These are phyloP conservation scores for Zygosaccharomyces lentus DNA, from an alignment of 805 yeast genomes.

Conservation along the genomic window DNA sequence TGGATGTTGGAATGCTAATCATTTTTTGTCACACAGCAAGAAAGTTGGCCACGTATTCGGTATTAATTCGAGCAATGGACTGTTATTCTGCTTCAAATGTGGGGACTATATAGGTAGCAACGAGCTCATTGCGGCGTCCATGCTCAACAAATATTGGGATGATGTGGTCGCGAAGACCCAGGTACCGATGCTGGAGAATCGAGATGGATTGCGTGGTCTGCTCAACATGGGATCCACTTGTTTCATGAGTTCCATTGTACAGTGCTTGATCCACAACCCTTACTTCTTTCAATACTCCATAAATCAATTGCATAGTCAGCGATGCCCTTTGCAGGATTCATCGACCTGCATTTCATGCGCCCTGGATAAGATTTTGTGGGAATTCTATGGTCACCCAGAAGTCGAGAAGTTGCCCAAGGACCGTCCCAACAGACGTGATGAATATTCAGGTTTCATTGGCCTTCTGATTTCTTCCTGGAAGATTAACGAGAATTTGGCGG, in stretches of 20 bases:
- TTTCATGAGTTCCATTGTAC: conserved; percentile 91
- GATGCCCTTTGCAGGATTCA: conserved; percentile 29
- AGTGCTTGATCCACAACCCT: conserved; percentile 87
- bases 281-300: conserved; percentile 72
- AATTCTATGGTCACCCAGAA: conserved; percentile 61
- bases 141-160: conserved; percentile 29
- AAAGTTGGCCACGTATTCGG: conserved; percentile 52
- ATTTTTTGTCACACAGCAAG: conserved; percentile 46
- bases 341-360: conserved; percentile 74
- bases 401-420: not conserved
- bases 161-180: conserved; percentile 20
- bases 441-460: conserved; percentile 70
- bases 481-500: conserved; percentile 79
- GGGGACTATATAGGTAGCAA: conserved; percentile 64
- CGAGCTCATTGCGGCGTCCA: conserved; percentile 34
- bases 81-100: conserved; percentile 77
- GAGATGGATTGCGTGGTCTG: conserved; percentile 81
- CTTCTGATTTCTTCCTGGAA: conserved; percentile 85
- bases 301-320: conserved; percentile 36
- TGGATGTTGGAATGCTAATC: conserved; percentile 57
- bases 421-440: conserved; percentile 24
- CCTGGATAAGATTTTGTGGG: conserved; percentile 69
- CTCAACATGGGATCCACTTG: conserved; percentile 96
- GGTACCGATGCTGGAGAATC: conserved; percentile 42
- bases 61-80: conserved; percentile 63